Percentiles rank a stretch among this genome's conserved stretches.
Evolutionary conservation across 257 asterid species (phyloP).

Genomic region (Voacanga thouarsii): DNA sequence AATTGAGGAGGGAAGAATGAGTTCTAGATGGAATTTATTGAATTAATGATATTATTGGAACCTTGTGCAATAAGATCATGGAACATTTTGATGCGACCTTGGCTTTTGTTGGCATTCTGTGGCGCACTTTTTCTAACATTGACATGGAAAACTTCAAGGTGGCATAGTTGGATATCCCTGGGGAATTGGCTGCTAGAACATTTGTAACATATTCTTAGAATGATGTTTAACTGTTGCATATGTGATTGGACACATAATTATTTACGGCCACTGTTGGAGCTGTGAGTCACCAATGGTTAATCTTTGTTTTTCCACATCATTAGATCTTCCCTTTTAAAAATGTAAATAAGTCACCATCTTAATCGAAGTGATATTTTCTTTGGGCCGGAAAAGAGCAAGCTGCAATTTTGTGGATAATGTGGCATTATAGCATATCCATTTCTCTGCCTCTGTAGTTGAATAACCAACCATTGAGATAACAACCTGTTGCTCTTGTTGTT

Average conservation of each 20-base stretch:
- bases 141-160: neutral
- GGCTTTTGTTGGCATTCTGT: neutral
- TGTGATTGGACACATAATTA: neutral
- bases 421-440: neutral
- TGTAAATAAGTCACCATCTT: neutral
- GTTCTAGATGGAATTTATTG: neutral
- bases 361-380: neutral
- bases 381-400: neutral
- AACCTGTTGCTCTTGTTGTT: neutral
- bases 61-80: neutral
- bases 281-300: neutral
- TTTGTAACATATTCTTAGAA: neutral
- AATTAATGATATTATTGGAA: neutral
- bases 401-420: neutral
- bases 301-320: neutral
- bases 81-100: neutral
- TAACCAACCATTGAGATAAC: neutral
- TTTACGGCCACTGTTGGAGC: neutral
- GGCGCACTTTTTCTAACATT: neutral
- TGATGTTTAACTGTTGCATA: neutral
- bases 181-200: neutral
- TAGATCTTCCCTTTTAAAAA: neutral
- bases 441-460: neutral
- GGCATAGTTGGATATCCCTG: neutral
- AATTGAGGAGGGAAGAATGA: constrained; percentile 1